phyloP scores from a whole-genome alignment of 2,329 filamentous ascomycete species.

The Colletotrichum viniferum region DNA sequence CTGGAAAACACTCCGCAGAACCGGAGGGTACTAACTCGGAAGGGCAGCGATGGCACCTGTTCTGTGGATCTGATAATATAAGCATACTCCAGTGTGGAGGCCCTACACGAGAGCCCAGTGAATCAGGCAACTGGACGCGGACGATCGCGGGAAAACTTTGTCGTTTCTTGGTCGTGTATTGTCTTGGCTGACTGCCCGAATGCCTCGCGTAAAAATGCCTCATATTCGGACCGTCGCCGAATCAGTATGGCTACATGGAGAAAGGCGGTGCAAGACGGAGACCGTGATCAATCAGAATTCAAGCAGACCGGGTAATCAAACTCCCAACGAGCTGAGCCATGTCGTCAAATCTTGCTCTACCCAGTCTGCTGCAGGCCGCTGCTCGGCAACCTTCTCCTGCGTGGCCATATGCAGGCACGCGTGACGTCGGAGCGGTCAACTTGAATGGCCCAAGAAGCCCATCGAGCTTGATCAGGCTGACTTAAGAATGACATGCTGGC shows the following conservation, averaged over 20 bases:
- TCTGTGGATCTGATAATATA: not conserved
- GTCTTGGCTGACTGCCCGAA: not conserved
- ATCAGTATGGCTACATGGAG: not conserved
- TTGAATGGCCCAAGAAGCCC: not conserved
- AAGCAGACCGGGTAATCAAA: not conserved
- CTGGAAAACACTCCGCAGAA: not conserved
- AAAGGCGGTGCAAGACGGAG: not conserved
- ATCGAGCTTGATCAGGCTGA: not conserved
- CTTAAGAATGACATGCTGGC: not conserved
- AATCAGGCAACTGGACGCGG: not conserved
- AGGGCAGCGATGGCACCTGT: not conserved
- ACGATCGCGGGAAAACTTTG: not conserved
- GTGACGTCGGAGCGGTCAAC: not conserved
- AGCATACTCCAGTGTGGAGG: not conserved
- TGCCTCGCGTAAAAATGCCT: constrained; percentile 1
- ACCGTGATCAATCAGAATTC: not conserved
- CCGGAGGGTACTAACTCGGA: not conserved
- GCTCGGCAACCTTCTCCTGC: not conserved
- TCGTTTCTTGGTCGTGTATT: not conserved
- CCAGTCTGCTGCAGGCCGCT: not conserved
- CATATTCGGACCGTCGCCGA: not conserved
- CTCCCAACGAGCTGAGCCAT: not conserved
- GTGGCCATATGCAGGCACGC: not conserved
- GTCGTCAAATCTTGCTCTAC: not conserved
- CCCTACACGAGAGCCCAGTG: not conserved